phyloP scores from a whole-genome alignment of 1,139 yeast species.

The Pichia sp. region DNA sequence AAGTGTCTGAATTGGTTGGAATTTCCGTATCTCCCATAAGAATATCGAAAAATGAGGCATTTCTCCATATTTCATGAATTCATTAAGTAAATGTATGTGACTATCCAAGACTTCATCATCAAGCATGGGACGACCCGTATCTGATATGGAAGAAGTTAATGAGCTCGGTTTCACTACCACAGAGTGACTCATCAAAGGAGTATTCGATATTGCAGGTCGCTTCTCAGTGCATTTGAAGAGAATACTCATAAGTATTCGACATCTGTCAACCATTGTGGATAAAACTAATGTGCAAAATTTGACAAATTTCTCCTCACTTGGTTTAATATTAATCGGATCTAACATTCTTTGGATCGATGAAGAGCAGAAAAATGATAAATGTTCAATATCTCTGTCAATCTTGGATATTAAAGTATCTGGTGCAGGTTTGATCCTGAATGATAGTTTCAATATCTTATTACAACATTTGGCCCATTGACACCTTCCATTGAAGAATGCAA shows the following conservation, averaged over 20 bases:
- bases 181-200: neutral
- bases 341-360: conserved; percentile 16
- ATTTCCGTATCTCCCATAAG: conserved; percentile 21
- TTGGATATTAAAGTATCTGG: conserved; percentile 4
- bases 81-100: conserved; percentile 17
- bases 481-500: conserved; percentile 19
- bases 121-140: conserved; percentile 6
- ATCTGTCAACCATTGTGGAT: conserved; percentile 18
- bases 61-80: conserved; percentile 16
- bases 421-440: conserved; percentile 10
- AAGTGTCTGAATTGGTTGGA: conserved; percentile 21
- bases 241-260: conserved; percentile 14
- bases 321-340: conserved; percentile 14
- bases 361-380: conserved; percentile 15
- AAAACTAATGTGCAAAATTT: conserved; percentile 15
- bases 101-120: conserved; percentile 9
- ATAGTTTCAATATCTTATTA: conserved; percentile 14
- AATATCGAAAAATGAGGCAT: conserved; percentile 18
- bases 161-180: neutral
- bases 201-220: neutral
- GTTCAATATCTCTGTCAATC: conserved; percentile 12
- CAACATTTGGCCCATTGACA: conserved; percentile 19
- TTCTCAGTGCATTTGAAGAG: conserved; percentile 7
- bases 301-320: conserved; percentile 14
- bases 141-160: conserved; percentile 15